A percentile compares a stretch with the other conserved stretches of the same genome.
These are phyloP conservation scores for Vicia sativa DNA, from an alignment of 306 rosid genomes.

Conservation along the genomic window DNA sequence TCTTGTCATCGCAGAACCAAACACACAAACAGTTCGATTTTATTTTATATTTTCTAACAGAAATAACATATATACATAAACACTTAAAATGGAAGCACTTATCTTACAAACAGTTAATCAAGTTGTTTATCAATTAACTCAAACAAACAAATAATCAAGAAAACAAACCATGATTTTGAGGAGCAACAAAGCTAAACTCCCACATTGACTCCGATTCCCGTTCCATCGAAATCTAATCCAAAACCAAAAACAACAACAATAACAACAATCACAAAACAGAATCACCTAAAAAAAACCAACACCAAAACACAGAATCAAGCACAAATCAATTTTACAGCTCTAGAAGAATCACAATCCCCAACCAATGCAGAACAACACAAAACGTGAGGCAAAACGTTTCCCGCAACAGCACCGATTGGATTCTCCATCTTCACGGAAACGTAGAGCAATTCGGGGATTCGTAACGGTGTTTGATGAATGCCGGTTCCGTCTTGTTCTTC, in stretches of 20 bases:
- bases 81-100: neutral
- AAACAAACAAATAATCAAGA: neutral
- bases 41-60: neutral
- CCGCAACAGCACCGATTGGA: slow-evolving; percentile 50
- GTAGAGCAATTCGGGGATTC: slow-evolving; percentile 54
- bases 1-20: too few species aligned
- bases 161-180: slow-evolving; percentile 78
- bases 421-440: slow-evolving; percentile 91
- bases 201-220: slow-evolving; percentile 89
- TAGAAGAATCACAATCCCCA: slow-evolving; percentile 74
- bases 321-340: slow-evolving; percentile 63
- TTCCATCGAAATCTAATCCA: slow-evolving; percentile 72
- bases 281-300: neutral
- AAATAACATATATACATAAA: neutral
- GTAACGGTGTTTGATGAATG: slow-evolving; percentile 33
- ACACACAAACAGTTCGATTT: neutral
- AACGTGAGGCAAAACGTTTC: slow-evolving; percentile 81
- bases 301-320: neutral
- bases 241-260: slow-evolving; percentile 16
- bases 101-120: neutral
- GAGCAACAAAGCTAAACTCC: slow-evolving; percentile 98
- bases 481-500: slow-evolving; percentile 45
- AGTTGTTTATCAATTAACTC: neutral
- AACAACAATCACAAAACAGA: neutral
- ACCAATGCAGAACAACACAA: slow-evolving; percentile 73